These are phyloP conservation scores for Globisporangium mamillatum DNA, from an alignment of 352 stramenopile genomes.

Conservation along the genomic window DNA sequence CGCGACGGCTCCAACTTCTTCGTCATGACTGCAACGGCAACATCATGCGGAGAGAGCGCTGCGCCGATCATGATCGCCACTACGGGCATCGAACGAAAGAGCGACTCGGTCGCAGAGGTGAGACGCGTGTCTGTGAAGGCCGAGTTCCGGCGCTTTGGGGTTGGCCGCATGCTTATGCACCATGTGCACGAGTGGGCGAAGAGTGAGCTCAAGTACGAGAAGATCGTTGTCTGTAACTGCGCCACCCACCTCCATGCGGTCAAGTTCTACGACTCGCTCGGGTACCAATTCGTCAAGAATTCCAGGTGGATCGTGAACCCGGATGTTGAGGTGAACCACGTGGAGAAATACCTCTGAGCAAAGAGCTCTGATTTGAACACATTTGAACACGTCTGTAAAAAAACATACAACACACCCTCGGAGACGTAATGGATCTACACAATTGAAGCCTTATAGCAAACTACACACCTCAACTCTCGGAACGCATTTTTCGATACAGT, in stretches of 20 bases:
- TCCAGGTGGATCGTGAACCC: not conserved
- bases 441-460: too few species aligned
- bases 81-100: constrained; percentile 7
- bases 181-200: constrained; percentile 20
- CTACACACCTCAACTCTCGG: too few species aligned
- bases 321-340: not conserved
- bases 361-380: not conserved
- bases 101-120: constrained; percentile 4
- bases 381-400: not conserved
- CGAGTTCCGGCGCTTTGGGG: constrained; percentile 15
- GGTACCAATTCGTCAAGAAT: constrained; percentile 13
- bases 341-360: constrained; percentile 6
- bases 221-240: constrained; percentile 12
- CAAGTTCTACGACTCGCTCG: constrained; percentile 23
- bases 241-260: constrained; percentile 8
- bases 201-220: not conserved
- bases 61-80: constrained; percentile 10
- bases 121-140: constrained; percentile 15
- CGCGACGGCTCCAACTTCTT: constrained; percentile 14
- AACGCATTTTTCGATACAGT: too few species aligned
- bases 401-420: not conserved
- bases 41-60: not conserved
- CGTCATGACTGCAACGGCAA: not conserved
- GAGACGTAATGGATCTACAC: too few species aligned
- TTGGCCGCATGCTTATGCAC: constrained; percentile 18